Base-by-base conservation (phyloP, 805 yeast species). In the Pichia membranifaciens region DNA sequence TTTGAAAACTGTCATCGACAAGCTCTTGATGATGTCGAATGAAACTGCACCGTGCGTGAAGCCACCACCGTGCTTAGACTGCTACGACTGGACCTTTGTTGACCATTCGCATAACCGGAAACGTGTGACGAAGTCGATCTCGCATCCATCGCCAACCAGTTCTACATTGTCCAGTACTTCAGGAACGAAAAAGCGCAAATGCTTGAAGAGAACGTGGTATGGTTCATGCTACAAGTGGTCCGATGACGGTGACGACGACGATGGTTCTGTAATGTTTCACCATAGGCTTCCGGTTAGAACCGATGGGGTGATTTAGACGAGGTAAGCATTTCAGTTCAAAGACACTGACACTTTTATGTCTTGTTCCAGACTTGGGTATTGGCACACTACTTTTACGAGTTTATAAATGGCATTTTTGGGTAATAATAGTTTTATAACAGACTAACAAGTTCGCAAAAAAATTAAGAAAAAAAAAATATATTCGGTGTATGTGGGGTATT, bases 1-100 rank as follows among this genome's bases (percentile, higher is more conserved):
- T 38, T 87, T 93, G 45, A 93, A 86, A 57, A 84, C 89, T 0
- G 96, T 93, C 3, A 87, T 93, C 44, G 96, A 87, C 61, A 84
- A 84, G 15, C 76, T 93, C 7, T 69, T 93, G 13, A 61, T 73
- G 57, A 74, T 68, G 3, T 89, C 90, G 63, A 88, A 91, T 54
- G 78, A 73, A 38, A 84, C 95, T 0, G 90, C 98, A 0, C 61
- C 62, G 31, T 91, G 98, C 61, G 70, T 68, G 16, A 75, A 73
- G 17, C 86, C 89, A 8, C 85, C 90, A 1, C 89, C 93, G 0
- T 90, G 98, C 62, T 74, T 82, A 46, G 98, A 90, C 58, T 90
- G 98, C 63, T 85, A 77, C 65, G 85, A 86, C 59, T 90, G 98
- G 98, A 74, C 81, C 43, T 89, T 76, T 62, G 78, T 84, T 3